Evolutionary conservation across 306 rosid species (phyloP).

Genomic region (Cajanus cajan): DNA sequence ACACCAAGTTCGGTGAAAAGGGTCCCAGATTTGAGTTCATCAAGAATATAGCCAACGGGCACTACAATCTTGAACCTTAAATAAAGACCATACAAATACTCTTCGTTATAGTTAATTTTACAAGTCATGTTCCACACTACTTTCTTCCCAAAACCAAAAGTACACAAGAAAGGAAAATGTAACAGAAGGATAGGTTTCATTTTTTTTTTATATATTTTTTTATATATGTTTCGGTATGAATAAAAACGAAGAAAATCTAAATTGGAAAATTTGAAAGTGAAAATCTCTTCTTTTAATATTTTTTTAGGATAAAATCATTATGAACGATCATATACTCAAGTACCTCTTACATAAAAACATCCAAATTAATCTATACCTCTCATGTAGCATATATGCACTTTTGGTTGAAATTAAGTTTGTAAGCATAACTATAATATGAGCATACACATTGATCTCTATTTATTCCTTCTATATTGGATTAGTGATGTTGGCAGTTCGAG

Average conservation of each 20-base stretch:
- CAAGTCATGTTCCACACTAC: not conserved
- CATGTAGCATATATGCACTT: not conserved
- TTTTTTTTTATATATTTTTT: not conserved
- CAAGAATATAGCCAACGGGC: conserved; percentile 51
- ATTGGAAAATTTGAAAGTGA: no score
- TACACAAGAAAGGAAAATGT: conserved; percentile 14
- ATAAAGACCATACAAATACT: not conserved
- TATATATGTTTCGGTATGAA: not conserved
- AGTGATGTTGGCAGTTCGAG: no score
- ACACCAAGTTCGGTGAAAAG: conserved; percentile 75
- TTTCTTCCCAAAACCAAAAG: not conserved
- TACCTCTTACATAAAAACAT: not conserved
- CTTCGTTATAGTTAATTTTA: not conserved
- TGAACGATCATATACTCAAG: not conserved
- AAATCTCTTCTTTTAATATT: no score
- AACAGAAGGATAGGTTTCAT: not conserved
- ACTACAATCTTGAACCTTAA: conserved; percentile 20
- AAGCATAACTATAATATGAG: no score
- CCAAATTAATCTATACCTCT: not conserved
- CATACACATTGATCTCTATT: no score
- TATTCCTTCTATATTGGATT: no score
- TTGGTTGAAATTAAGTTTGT: no score
- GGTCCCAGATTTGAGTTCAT: conserved; percentile 61
- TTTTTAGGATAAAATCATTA: not conserved
- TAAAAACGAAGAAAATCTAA: not conserved